Evolutionary conservation across 139 green algal species (phyloP).

Genomic region (Chlorella sorokiniana): DNA sequence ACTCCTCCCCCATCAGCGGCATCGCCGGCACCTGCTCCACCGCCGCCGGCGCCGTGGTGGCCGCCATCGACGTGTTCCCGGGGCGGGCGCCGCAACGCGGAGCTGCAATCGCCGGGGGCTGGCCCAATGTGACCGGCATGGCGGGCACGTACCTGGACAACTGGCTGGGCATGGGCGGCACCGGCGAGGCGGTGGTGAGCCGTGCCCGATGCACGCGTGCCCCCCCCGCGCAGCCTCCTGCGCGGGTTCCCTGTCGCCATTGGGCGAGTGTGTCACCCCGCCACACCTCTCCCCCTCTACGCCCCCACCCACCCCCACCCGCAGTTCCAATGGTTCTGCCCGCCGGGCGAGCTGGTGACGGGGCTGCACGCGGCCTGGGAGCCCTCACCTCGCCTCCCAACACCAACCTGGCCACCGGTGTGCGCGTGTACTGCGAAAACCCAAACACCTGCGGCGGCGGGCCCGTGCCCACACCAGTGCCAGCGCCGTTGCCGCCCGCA

Average conservation of each 20-base stretch:
- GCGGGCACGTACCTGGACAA: slow-evolving; percentile 17
- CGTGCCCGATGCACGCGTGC: no score
- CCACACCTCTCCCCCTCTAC: background rate
- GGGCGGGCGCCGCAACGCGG: background rate
- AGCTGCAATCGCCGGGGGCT: background rate
- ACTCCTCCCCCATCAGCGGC: slow-evolving; percentile 19
- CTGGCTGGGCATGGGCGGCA: slow-evolving; percentile 1
- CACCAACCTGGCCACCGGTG: slow-evolving; percentile 8
- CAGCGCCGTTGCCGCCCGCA: no score
- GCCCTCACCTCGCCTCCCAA: background rate
- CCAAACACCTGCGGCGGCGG: slow-evolving; percentile 3
- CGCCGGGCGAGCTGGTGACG: background rate
- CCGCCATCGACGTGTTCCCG: background rate
- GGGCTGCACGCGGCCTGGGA: slow-evolving; percentile 18
- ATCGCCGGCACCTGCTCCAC: background rate
- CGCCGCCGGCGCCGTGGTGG: background rate
- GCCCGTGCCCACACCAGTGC: background rate
- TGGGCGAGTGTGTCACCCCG: no score
- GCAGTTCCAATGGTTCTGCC: slow-evolving; percentile 3
- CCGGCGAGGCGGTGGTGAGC: no score
- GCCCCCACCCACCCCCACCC: background rate
- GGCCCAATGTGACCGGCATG: background rate
- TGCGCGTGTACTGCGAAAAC: slow-evolving; percentile 4
- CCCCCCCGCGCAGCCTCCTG: no score
- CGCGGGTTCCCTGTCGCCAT: no score